Percentiles rank a stretch among this genome's conserved stretches.
Conservation (phyloP, 2,329 filamentous ascomycete genomes). For the Phialocephala sp. region DNA sequence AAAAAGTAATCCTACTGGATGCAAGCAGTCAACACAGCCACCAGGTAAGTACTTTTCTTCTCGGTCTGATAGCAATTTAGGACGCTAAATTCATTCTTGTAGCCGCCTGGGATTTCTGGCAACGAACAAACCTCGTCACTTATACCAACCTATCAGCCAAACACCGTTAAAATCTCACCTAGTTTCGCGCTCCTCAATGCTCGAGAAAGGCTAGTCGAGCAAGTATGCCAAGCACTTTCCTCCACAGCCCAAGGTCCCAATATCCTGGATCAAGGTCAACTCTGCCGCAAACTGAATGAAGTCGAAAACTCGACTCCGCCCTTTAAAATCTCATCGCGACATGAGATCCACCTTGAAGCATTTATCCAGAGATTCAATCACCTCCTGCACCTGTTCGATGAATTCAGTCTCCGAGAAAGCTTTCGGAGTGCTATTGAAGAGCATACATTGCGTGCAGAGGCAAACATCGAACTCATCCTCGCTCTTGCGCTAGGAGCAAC, state of each 20-base stretch:
- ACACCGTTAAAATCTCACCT: background rate
- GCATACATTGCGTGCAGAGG: background rate
- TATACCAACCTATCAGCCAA: background rate
- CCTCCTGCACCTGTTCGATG: slow-evolving; percentile 5
- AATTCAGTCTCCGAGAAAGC: slow-evolving; percentile 5
- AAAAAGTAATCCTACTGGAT: too few species aligned
- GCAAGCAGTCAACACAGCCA: background rate
- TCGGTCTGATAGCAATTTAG: too few species aligned
- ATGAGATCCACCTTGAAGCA: background rate
- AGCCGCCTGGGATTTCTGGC: background rate
- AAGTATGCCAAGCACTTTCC: background rate
- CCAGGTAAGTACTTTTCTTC: background rate
- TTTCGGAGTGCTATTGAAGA: background rate
- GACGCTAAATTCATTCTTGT: background rate
- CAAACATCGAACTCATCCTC: background rate
- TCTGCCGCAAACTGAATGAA: background rate
- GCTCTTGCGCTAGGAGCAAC: slow-evolving; percentile 2
- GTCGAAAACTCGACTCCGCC: background rate
- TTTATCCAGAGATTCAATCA: slow-evolving; percentile 14
- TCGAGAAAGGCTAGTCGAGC: background rate
- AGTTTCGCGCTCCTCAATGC: background rate
- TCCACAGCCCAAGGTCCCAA: background rate
- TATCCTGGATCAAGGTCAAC: background rate
- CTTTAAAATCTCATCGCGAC: background rate
- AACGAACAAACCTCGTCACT: background rate